Evolutionary conservation across 331 rosid genomes (phyloP), one percentile per base, ranked within the genome.

Genomic region (Quercus phellos): DNA sequence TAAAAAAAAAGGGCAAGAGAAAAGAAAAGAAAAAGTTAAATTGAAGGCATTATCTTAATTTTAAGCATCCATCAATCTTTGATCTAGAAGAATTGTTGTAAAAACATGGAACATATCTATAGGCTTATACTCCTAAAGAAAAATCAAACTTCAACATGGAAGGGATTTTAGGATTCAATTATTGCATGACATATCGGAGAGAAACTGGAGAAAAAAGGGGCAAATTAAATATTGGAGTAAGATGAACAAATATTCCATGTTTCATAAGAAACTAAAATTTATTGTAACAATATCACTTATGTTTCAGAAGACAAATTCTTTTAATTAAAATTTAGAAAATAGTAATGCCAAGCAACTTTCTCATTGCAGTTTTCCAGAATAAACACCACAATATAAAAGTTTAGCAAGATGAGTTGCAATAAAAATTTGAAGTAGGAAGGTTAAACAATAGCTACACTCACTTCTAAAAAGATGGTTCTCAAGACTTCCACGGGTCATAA

Each of bases 401-500:
- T 27, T 4, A 53, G 46, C 70, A 38, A 82, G 55, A 64, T 21
- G 46, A 72, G 42, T 60, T 70, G 22, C 2, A 74, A 51, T 35
- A 35, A 35, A 69, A 18, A 50, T 2, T 12, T 12, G 46, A 24
- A 75, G 21, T 70, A 8, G 51, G 56, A 50, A 32, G 76, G 69
- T 66, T 27, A 76, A 71, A 70, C 18, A 24, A 69, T 18, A 56
- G 63, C 42, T 56, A 46, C 73, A 91, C 97, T 90, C 85, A 93
- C 98, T 88, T 85, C 95, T 83, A 84, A 93, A 93, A 53, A 93
- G 91, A 90, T 93, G 98, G 75, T 91, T 91, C 84, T 91, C 98
- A 50, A 93, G 98, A 83, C 97, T 91, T 75, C 98, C 97, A 24
- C 98, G 93, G 35, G 95, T 90, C 98, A 93, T 93, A 68, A 93